Evolutionary conservation across 768 basidiomycete genomes (phyloP).

Genomic region (Termitomyces sp.): DNA sequence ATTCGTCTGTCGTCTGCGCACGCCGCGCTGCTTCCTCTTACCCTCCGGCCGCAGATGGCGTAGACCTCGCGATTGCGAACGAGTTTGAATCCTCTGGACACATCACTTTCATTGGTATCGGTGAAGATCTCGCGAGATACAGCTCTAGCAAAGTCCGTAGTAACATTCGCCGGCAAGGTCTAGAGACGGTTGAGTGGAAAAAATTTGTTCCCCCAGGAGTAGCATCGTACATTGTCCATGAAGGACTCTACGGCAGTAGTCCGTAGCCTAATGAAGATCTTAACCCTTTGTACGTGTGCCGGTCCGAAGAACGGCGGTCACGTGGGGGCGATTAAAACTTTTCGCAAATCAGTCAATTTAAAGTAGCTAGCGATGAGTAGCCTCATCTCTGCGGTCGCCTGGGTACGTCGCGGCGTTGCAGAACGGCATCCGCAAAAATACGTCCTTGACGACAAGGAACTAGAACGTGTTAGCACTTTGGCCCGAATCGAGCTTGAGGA

Average conservation of each 20-base stretch:
- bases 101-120: conserved; percentile 60
- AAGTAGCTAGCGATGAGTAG: conserved; percentile 48
- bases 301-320: conserved; percentile 12
- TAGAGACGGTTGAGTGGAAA: conserved; percentile 14
- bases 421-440: conserved; percentile 78
- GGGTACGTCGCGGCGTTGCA: conserved; percentile 81
- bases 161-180: conserved; percentile 25
- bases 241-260: conserved; percentile 9
- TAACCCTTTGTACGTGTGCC: neutral
- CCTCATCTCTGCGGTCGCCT: conserved; percentile 69
- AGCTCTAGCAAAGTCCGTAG: conserved; percentile 69
- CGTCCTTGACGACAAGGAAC: conserved; percentile 83
- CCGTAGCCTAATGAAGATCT: neutral
- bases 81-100: conserved; percentile 46
- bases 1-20: conserved; percentile 55
- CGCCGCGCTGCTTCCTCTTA: conserved; percentile 26
- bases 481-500: conserved; percentile 87
- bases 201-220: conserved; percentile 13
- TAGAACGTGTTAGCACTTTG: conserved; percentile 83
- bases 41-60: conserved; percentile 2
- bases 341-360: neutral
- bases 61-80: conserved; percentile 26
- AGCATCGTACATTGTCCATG: conserved; percentile 14
- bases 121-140: conserved; percentile 43
- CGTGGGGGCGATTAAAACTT: conserved; percentile 14